These are phyloP conservation scores for Globisporangium nunn DNA, from an alignment of 352 stramenopile genomes.

Conservation along the genomic window DNA sequence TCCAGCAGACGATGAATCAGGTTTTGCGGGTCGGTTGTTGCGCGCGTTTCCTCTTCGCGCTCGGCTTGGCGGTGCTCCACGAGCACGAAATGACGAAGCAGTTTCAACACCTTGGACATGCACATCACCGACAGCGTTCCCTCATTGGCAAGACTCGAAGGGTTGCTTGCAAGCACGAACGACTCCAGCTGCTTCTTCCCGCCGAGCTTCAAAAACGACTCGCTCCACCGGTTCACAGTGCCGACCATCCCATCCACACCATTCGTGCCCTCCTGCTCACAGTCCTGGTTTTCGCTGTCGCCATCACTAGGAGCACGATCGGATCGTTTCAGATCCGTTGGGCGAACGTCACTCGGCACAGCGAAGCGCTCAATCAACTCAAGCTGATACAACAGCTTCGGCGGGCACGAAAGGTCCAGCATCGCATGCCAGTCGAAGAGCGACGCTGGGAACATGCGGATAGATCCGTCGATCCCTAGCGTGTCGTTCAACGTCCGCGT, in stretches of 20 bases:
- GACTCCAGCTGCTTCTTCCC: constrained; percentile 42
- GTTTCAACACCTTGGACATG: constrained; percentile 58
- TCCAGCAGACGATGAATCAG: constrained; percentile 40
- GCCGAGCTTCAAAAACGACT: constrained; percentile 62
- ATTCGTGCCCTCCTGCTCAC: background rate
- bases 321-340: constrained; percentile 3
- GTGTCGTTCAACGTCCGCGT: constrained; percentile 57
- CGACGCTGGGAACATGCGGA: constrained; percentile 24
- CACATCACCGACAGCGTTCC: constrained; percentile 56
- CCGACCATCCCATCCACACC: constrained; percentile 27
- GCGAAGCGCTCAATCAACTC: constrained; percentile 59
- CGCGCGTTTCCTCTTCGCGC: constrained; percentile 8
- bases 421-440: constrained; percentile 63
- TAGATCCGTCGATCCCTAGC: constrained; percentile 65
- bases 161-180: constrained; percentile 40
- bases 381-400: constrained; percentile 64
- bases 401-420: constrained; percentile 44
- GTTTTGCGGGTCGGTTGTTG: constrained; percentile 13
- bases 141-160: constrained; percentile 26
- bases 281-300: constrained; percentile 17
- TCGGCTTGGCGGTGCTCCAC: constrained; percentile 27
- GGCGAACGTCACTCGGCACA: constrained; percentile 25
- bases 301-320: background rate
- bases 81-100: constrained; percentile 64
- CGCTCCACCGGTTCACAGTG: constrained; percentile 41